Conservation (phyloP, 305 asterid genomes). For the Andrographis paniculata region DNA sequence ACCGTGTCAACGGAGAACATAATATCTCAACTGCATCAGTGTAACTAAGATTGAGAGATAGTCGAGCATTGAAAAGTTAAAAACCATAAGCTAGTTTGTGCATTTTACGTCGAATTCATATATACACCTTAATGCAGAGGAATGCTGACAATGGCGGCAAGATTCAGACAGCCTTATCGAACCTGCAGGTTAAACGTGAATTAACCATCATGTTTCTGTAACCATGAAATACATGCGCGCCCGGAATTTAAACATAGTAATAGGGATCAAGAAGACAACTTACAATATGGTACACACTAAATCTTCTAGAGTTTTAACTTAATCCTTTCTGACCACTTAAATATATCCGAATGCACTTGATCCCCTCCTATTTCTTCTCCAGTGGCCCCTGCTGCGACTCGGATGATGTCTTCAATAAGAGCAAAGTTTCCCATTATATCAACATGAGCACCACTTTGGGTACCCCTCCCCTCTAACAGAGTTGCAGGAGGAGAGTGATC, state of each 20-base stretch:
- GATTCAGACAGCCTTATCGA: neutral
- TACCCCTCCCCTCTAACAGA: constrained; percentile 80
- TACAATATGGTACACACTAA: constrained; percentile 18
- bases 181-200: constrained; percentile 9
- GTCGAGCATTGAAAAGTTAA: too few relatives aligned
- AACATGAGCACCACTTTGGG: constrained; percentile 86
- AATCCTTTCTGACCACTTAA: constrained; percentile 74
- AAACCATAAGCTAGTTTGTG: too few relatives aligned
- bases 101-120: too few relatives aligned
- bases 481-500: constrained; percentile 66
- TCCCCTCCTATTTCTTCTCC: constrained; percentile 82
- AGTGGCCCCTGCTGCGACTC: constrained; percentile 80
- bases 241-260: neutral
- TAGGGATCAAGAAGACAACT: constrained; percentile 12
- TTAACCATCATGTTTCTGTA: too few relatives aligned
- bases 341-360: constrained; percentile 63
- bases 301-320: constrained; percentile 43
- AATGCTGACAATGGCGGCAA: too few relatives aligned
- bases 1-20: neutral
- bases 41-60: too few relatives aligned
- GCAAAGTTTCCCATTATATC: constrained; percentile 88
- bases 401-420: constrained; percentile 63
- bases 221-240: too few relatives aligned
- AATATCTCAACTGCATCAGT: too few relatives aligned
- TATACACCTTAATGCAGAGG: too few relatives aligned